Evolutionary conservation across 257 asterid species (phyloP).

Genomic region (Nicotiana tomentosiformis): DNA sequence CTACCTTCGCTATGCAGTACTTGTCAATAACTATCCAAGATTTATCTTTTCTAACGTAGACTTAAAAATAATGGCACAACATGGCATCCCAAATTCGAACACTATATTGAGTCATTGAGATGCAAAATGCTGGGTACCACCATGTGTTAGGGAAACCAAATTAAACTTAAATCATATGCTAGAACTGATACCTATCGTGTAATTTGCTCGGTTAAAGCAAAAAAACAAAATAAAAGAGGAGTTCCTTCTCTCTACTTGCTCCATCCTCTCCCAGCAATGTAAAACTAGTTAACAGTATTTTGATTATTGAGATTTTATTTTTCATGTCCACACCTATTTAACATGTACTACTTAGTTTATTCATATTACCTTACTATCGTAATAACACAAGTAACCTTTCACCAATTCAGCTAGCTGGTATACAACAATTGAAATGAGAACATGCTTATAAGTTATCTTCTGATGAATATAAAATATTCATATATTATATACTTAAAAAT

Average conservation of each 20-base stretch:
- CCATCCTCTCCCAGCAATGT: neutral
- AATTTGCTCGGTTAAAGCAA: neutral
- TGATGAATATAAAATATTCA: too few species aligned
- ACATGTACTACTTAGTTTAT: neutral
- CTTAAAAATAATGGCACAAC: neutral
- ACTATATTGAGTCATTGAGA: neutral
- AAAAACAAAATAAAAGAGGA: neutral
- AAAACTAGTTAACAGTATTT: neutral
- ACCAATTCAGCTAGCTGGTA: neutral
- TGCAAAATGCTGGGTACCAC: neutral
- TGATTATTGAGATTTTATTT: neutral
- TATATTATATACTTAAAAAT: too few species aligned
- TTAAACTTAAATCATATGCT: neutral
- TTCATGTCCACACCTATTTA: neutral
- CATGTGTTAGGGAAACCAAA: neutral
- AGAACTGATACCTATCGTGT: neutral
- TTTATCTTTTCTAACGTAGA: neutral
- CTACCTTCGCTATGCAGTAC: neutral
- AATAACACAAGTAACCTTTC: neutral
- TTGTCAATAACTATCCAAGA: neutral
- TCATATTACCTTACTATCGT: neutral
- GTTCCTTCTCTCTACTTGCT: neutral
- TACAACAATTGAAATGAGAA: neutral
- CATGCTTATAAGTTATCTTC: neutral
- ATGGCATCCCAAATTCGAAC: neutral